A percentile compares a stretch with the other conserved stretches of the same genome.
These are phyloP conservation scores for Metrosideros polymorpha DNA, from an alignment of 441 rosid species.

Conservation along the genomic window DNA sequence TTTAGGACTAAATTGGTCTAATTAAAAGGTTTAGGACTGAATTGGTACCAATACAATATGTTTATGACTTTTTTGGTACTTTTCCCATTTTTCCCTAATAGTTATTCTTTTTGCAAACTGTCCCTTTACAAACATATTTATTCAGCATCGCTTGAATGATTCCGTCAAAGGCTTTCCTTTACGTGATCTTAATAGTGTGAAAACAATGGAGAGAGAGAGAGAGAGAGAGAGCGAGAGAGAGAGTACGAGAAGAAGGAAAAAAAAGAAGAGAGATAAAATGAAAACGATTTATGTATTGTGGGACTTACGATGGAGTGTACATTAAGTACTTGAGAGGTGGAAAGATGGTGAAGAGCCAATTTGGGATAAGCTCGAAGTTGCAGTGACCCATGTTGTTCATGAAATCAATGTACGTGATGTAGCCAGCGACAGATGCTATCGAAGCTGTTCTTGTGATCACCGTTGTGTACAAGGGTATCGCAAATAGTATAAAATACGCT, in stretches of 20 bases:
- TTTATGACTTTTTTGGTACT: too few relatives aligned
- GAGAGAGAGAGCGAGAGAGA: too few relatives aligned
- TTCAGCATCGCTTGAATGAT: not conserved
- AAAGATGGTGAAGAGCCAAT: slow-evolving; percentile 27
- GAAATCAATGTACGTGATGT: slow-evolving; percentile 40
- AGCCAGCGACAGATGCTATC: slow-evolving; percentile 6
- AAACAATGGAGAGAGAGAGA: not conserved
- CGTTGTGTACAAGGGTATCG: slow-evolving; percentile 21
- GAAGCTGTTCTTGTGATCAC: slow-evolving; percentile 18
- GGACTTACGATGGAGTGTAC: slow-evolving; percentile 45
- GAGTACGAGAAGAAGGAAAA: not conserved
- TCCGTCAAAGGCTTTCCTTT: not conserved
- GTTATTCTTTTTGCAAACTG: not conserved
- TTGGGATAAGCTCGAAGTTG: slow-evolving; percentile 53
- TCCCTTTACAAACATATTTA: not conserved
- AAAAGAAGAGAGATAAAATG: not conserved
- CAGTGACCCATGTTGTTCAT: slow-evolving; percentile 78
- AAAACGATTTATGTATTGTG: slow-evolving; percentile 16
- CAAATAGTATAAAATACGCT: slow-evolving; percentile 29
- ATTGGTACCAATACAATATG: too few relatives aligned
- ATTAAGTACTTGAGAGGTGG: slow-evolving; percentile 65
- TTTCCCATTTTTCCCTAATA: not conserved
- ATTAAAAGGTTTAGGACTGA: too few relatives aligned
- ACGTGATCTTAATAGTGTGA: not conserved
- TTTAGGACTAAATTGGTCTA: too few relatives aligned